Evolutionary conservation across 345 rosid genomes (phyloP), one percentile per base, ranked within the genome.

Genomic region (Citrus unshiu): DNA sequence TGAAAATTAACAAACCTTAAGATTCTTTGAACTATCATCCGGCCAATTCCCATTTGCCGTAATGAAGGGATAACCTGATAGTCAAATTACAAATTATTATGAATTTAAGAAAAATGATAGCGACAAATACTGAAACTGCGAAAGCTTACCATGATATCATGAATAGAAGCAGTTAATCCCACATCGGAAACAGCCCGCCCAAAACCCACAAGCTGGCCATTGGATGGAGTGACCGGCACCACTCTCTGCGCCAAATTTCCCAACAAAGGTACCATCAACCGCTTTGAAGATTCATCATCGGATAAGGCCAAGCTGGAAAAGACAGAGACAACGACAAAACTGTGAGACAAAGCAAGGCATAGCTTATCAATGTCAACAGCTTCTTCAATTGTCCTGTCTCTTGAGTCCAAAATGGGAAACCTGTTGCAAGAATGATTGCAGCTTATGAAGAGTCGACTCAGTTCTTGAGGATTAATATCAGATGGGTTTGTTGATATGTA

Each of bases 101-200:
- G 14, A 24, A 59, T 59, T 59, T 24, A 22, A 59, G 62, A 27
- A 27, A 63, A 7, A 63, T 5, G 37, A 24, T 29, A 6, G 37
- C 68, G 4, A 64, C 40, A 21, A 18, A 18, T 18, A 32, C n/a
- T 35, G 70, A 35, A 21, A 37, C 27, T 18, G 4, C 22, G 64
- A 5, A 51, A 60, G 35, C 25, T 30, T 81, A 91, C 97, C 98
- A 92, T 86, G 65, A 93, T 87, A 86, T 95, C 97, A 40, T 88
- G 81, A 59, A 95, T 87, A 69, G 99, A 89, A 72, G 99, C 98
- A 18, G 97, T 93, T 87, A 95, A 87, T 72, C 93, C 92, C 51
- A 74, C 12, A 81, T 95, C 98, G 77, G 98, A 92, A 81, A 93
- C 92, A 5, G 93, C 98, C 51, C 97, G 90, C 46, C 97, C 97